Evolutionary conservation across 2,329 filamentous ascomycete species (phyloP), one percentile per base, ranked within the genome.

Genomic region (Trichoderma sp.): DNA sequence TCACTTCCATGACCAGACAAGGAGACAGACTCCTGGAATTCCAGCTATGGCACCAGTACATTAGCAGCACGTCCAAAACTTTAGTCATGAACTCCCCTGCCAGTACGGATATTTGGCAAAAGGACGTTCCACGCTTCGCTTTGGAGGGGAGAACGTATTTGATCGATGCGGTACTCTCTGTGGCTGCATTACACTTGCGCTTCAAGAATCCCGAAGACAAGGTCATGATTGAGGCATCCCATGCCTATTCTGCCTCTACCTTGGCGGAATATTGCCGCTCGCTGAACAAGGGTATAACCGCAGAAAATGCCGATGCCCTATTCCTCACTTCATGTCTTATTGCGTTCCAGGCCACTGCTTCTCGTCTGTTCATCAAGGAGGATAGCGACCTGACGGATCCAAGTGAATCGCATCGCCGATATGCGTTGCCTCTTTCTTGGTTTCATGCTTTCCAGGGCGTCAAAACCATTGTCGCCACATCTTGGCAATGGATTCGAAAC

Each of bases 401-500:
- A 4, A 78, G 79, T 59, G 80, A 82, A 33, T 75, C 79, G 3
- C 75, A 77, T n/a, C 79, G 71, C 56, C 81, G 81, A 49, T 91
- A 91, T 74, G 81, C 82, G 21, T 78, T 89, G n/a, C 88, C 88
- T 0, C 78, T 90, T 55, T 83, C 86, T 3, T 90, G 87, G 88
- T 90, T 91, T 71, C 88, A 90, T 74, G 86, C 88, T 4, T 90
- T 89, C 74, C 88, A 90, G 73, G 88, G 88, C 13, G 87, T 91
- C 72, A 91, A 90, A 76, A 86, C 88, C 2, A 83, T 91, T 40
- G 88, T 90, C 0, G 86, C 88, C 24, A 84, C 85, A 3, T 89
- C 87, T 16, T 91, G 88, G 88, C 86, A 85, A 69, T 90, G 86
- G 84, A 83, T 91, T 58, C 83, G 88, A 3, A 82, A 83, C 70